These are phyloP conservation scores for Amphirosellinia nigrospora DNA, from an alignment of 495 filamentous ascomycete species.

Conservation along the genomic window DNA sequence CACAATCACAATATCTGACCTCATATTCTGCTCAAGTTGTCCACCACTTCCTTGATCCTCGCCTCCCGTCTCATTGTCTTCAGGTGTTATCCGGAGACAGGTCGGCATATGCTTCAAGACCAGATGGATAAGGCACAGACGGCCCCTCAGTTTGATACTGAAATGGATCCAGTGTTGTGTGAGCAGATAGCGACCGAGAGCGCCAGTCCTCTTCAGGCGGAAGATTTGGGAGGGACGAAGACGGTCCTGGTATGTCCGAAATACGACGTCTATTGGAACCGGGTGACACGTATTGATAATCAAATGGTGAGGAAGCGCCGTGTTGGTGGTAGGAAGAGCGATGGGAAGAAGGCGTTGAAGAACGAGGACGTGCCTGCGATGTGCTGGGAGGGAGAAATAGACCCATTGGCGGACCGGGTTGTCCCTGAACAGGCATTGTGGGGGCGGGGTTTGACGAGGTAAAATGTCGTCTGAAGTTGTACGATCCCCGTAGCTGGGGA, in stretches of 20 bases:
- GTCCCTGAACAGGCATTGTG: constrained; percentile 27
- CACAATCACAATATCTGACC: constrained; percentile 30
- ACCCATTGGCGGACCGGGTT: constrained; percentile 42
- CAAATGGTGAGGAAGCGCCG: constrained; percentile 49
- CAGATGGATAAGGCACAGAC: constrained; percentile 37
- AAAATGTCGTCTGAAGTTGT: constrained; percentile 27
- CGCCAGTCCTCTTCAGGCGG: constrained; percentile 28
- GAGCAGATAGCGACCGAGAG: constrained; percentile 26
- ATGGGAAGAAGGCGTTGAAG: constrained; percentile 39
- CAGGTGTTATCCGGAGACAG: constrained; percentile 30
- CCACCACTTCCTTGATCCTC: constrained; percentile 29
- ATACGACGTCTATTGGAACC: constrained; percentile 39
- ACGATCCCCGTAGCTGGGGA: constrained; percentile 23
- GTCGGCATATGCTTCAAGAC: constrained; percentile 23
- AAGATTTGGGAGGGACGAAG: constrained; percentile 25
- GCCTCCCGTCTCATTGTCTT: constrained; percentile 35
- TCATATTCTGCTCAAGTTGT: constrained; percentile 17
- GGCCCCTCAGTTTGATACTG: constrained; percentile 48
- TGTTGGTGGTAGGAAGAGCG: constrained; percentile 27
- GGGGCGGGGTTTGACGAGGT: constrained; percentile 27
- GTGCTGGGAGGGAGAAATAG: constrained; percentile 47
- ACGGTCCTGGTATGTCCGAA: constrained; percentile 41
- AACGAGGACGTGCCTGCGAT: constrained; percentile 40
- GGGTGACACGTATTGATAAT: constrained; percentile 49
- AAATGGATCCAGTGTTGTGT: constrained; percentile 41